Conservation (phyloP, 2,329 filamentous ascomycete genomes). For the Bipolaris sorokiniana region DNA sequence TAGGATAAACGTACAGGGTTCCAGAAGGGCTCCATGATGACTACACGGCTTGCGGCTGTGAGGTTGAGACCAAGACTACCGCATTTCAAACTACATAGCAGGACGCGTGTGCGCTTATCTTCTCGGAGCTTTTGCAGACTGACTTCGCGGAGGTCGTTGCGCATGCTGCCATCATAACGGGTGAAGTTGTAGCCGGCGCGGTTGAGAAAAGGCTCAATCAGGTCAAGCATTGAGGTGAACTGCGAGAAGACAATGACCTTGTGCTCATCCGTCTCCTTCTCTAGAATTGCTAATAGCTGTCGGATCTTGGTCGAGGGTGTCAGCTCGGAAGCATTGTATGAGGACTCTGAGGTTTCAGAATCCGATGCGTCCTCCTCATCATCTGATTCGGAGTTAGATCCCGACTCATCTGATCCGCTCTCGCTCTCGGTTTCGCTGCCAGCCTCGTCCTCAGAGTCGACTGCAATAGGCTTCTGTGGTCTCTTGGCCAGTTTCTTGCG, state of each 20-base stretch:
- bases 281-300: conserved; percentile 79
- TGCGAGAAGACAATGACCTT: conserved; percentile 99
- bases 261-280: conserved; percentile 77
- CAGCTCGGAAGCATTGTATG: conserved; percentile 55
- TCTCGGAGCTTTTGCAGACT: conserved; percentile 78
- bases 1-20: conserved; percentile 70
- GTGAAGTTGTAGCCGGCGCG: conserved; percentile 77
- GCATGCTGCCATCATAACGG: conserved; percentile 94
- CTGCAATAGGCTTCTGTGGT: conserved; percentile 60
- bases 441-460: conserved; percentile 55
- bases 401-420: conserved; percentile 40
- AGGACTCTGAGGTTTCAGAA: conserved; percentile 51
- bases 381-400: conserved; percentile 38
- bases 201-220: conserved; percentile 88
- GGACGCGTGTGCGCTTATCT: conserved; percentile 75
- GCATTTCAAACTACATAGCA: conserved; percentile 93
- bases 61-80: conserved; percentile 92
- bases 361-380: conserved; percentile 46
- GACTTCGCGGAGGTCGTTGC: conserved; percentile 88
- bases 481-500: conserved; percentile 39
- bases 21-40: conserved; percentile 98
- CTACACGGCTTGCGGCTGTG: conserved; percentile 88
- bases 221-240: conserved; percentile 97
- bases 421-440: conserved; percentile 51
- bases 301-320: conserved; percentile 88